Base-by-base conservation (phyloP, 1,284 basidiomycete species). In the Gastroboletus turbinatus region DNA sequence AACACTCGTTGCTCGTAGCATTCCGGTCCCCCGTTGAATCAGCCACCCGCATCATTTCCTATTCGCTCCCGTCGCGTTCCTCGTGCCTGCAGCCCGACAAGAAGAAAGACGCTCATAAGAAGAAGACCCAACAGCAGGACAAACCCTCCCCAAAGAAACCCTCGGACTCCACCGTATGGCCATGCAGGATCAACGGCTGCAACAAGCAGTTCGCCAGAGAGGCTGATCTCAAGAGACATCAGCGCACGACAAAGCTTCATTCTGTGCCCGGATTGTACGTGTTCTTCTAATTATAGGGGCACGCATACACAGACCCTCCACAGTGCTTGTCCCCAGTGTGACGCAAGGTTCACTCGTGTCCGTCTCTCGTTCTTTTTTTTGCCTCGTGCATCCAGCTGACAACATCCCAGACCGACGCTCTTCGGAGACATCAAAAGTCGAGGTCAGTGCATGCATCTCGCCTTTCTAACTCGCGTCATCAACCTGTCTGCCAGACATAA, bases 151-250 rank as follows among this genome's bases (percentile, higher is more conserved):
- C 58, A 25, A 78, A 75, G 63, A 84, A 82, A 65, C 68, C 73
- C 40, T 65, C 75, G 3, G 76, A 78, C 57, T 76, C 80, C 9
- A 80, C 82, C 9, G 67, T 83, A 50, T 90, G 88, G 88, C 84
- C 87, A 8, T 90, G 87, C 75, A 84, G 82, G 68, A 88, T 90
- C 64, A 81, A 84, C 64, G 87, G 86, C 13, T 90, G 87, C 73
- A 83, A 82, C 70, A 89, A 88, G 71, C 82, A 85, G 65, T 90
- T 90, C 67, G 87, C 85, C 46, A 79, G 87, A 53, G 87, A 90
- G 69, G 88, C 88, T 13, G 87, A 90, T 76, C 73, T 90, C 59
- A 90, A 89, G 75, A 69, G 87, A 62, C 87, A 90, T 69, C 88
- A 90, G 68, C 76, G 85, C 65, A 90, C 87, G 25, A 88, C 88